Conservation (phyloP, 495 filamentous ascomycete genomes). For the Neurospora tetrasperma region DNA sequence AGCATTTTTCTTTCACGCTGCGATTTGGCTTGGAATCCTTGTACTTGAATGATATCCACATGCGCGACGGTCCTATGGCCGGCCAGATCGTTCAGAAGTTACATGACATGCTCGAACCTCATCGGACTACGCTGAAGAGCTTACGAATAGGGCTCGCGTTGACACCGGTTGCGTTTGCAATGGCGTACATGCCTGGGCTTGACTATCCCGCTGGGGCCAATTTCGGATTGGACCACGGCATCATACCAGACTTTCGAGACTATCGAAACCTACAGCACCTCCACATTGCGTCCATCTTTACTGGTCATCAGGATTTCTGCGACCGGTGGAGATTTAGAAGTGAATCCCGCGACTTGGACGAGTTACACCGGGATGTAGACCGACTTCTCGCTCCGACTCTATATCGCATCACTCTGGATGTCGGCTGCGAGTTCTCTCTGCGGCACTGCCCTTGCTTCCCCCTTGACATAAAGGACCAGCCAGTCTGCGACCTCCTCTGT, state of each 20-base stretch:
- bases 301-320: not conserved
- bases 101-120: not conserved
- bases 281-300: not conserved
- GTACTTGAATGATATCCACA: not conserved
- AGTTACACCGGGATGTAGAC: not conserved
- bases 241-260: not conserved
- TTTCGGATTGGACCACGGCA: not conserved
- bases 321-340: not conserved
- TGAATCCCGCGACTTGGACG: not conserved
- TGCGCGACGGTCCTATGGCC: not conserved
- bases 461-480: not conserved
- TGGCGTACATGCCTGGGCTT: not conserved
- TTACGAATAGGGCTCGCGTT: not conserved
- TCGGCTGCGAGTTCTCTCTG: not conserved
- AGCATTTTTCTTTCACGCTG: not conserved
- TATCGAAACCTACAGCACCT: not conserved
- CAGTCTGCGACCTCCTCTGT: not conserved
- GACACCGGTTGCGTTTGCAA: not conserved
- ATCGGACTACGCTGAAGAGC: not conserved
- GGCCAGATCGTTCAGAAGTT: not conserved
- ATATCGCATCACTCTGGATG: not conserved
- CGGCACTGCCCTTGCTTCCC: not conserved
- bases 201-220: not conserved
- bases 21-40: not conserved
- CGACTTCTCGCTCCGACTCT: not conserved